Evolutionary conservation across 352 stramenopile genomes (phyloP), one percentile per base, ranked within the genome.

Genomic region (Pythium biforme): DNA sequence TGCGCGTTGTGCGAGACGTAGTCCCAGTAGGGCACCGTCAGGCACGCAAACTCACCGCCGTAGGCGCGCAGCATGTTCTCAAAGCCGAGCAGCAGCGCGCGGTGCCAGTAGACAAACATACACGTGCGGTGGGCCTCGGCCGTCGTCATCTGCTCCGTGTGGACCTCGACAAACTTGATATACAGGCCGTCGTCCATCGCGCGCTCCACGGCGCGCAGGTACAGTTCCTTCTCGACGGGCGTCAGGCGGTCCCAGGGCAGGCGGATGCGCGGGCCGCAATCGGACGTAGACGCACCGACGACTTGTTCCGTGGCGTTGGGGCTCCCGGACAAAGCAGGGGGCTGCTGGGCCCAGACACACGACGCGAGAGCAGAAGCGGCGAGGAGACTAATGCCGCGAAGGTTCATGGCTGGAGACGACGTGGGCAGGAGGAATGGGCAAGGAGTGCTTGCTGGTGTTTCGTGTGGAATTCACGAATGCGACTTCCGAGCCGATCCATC

Each of bases 91-190:
- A 96, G 64, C 57, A 96, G 63, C 34, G 79, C 46, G 25, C 88
- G 88, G 62, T 96, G 88, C 88, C 88, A 96, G 59, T 92, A 95
- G 58, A 95, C 39, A 53, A 96, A 96, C 81, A 95, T 93, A 62
- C 86, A 94, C 64, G 84, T 95, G 47, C 81, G 77, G 63, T 96
- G 88, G 19, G 88, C 88, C 69, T 96, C 86, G 0, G 64, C 56
- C 0, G 82, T 86, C 47, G 81, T 92, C 83, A 94, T 91, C 58
- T 84, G 74, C 72, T 96, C 81, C 48, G 81, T 90, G 68, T 96
- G 88, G 64, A 95, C 87, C 70, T 93, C 81, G 20, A 94, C 77
- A 48, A 96, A 96, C 61, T 89, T 89, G 67, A 93, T 86, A 61
- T 96, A 94, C 47, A 86, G 76, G 12, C 86, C 86, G 49, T 88